Evolutionary conservation across 352 stramenopile species (phyloP).

Genomic region (Pelagophyceae sp.): DNA sequence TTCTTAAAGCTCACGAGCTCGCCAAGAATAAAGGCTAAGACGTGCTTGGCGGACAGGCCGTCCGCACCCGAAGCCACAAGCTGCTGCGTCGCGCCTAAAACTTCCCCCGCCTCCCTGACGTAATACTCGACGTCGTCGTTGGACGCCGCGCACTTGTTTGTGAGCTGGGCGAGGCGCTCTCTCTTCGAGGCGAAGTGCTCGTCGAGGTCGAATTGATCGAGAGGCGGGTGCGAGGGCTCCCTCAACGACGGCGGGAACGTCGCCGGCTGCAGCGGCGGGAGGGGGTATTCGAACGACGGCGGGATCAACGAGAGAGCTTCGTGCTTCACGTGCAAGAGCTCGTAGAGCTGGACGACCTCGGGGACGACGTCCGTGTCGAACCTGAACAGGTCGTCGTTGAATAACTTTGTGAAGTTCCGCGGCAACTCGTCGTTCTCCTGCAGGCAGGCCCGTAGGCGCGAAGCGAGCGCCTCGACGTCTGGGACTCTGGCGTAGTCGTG

Average conservation of each 20-base stretch:
- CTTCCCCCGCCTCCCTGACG: constrained; percentile 77
- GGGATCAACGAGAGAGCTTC: constrained; percentile 85
- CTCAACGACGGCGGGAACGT: constrained; percentile 82
- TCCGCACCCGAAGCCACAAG: constrained; percentile 30
- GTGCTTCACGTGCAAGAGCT: constrained; percentile 80
- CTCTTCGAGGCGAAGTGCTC: constrained; percentile 85
- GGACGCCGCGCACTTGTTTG: constrained; percentile 68
- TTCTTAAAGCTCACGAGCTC: constrained; percentile 85
- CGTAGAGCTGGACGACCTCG: constrained; percentile 80
- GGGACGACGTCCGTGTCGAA: constrained; percentile 87
- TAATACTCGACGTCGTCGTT: constrained; percentile 83
- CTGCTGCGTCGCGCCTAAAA: constrained; percentile 64
- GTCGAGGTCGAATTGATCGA: constrained; percentile 93
- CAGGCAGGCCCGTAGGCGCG: constrained; percentile 81
- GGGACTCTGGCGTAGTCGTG: constrained; percentile 76
- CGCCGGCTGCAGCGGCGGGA: constrained; percentile 77
- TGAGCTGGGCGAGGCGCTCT: constrained; percentile 80
- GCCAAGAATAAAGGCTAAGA: constrained; percentile 80
- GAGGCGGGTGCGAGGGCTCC: constrained; percentile 69
- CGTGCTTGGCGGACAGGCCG: constrained; percentile 59
- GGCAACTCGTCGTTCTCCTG: constrained; percentile 84
- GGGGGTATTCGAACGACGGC: constrained; percentile 83
- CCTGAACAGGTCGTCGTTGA: constrained; percentile 83
- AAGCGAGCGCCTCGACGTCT: constrained; percentile 80
- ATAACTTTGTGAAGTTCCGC: constrained; percentile 84